A percentile compares a stretch with the other conserved stretches of the same genome.
Evolutionary conservation across 441 rosid genomes (phyloP).

Genomic region (Omphalea diandra): DNA sequence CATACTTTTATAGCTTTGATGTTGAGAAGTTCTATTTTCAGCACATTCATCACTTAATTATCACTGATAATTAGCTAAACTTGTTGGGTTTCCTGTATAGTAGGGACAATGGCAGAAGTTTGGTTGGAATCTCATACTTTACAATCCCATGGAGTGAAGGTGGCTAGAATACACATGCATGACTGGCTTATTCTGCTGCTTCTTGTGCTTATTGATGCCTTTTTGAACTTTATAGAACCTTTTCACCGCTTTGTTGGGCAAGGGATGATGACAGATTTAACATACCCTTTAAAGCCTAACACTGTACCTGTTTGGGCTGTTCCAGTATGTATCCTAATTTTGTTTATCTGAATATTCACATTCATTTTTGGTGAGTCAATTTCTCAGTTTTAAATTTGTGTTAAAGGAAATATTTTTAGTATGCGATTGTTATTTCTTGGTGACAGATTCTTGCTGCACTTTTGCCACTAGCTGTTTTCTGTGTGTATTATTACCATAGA

Average conservation of each 20-base stretch:
- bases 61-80: background rate
- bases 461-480: constrained; percentile 45
- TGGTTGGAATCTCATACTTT: constrained; percentile 49
- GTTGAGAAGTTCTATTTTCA: too few relatives aligned
- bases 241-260: constrained; percentile 74
- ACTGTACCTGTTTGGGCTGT: constrained; percentile 74
- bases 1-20: too few relatives aligned
- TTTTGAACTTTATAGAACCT: constrained; percentile 58
- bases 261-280: constrained; percentile 64
- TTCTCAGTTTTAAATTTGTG: too few relatives aligned
- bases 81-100: background rate
- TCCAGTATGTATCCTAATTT: constrained; percentile 41
- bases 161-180: constrained; percentile 55
- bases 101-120: constrained; percentile 46
- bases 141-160: constrained; percentile 60
- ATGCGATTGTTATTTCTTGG: background rate
- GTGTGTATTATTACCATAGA: constrained; percentile 49
- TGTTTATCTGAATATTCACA: background rate
- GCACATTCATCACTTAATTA: too few relatives aligned
- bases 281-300: constrained; percentile 58
- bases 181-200: constrained; percentile 76
- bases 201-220: constrained; percentile 44
- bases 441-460: constrained; percentile 54
- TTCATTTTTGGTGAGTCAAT: background rate
- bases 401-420: background rate